phyloP scores from a whole-genome alignment of 2,329 filamentous ascomycete species.

The Alternaria incomplexa region DNA sequence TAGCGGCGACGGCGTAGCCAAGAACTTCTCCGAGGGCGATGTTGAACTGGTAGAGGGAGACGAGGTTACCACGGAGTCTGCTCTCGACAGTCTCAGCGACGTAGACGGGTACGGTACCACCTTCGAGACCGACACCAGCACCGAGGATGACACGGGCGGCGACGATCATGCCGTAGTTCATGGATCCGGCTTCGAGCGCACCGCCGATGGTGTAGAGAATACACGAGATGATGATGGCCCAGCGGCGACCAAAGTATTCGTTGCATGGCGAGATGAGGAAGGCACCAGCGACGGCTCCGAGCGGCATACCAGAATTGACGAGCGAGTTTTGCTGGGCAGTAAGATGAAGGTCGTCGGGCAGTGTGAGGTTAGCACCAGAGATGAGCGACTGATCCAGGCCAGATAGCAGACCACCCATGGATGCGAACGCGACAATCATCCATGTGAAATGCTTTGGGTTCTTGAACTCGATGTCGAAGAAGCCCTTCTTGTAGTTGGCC shows the following conservation, averaged over 20 bases:
- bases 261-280: constrained; percentile 70
- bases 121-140: constrained; percentile 73
- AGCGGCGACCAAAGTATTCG: constrained; percentile 69
- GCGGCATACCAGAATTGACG: constrained; percentile 73
- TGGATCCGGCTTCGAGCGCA: constrained; percentile 69
- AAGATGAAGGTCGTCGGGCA: constrained; percentile 65
- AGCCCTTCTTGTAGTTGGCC: constrained; percentile 46
- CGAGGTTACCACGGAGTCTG: constrained; percentile 71
- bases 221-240: constrained; percentile 72
- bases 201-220: constrained; percentile 74
- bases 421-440: constrained; percentile 73
- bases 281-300: constrained; percentile 74
- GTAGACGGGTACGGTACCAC: constrained; percentile 76
- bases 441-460: constrained; percentile 71
- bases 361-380: constrained; percentile 71
- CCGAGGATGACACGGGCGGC: constrained; percentile 72
- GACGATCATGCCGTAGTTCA: constrained; percentile 75
- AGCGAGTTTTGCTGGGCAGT: constrained; percentile 64
- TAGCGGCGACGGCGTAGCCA: constrained; percentile 74
- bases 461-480: constrained; percentile 64
- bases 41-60: constrained; percentile 77
- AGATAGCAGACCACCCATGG: constrained; percentile 74
- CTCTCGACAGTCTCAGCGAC: constrained; percentile 75
- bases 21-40: constrained; percentile 77
- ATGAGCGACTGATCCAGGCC: constrained; percentile 77